Evolutionary conservation across 805 yeast species (phyloP), one percentile per base, ranked within the genome.

Genomic region (Saccharomycopsis sp.): DNA sequence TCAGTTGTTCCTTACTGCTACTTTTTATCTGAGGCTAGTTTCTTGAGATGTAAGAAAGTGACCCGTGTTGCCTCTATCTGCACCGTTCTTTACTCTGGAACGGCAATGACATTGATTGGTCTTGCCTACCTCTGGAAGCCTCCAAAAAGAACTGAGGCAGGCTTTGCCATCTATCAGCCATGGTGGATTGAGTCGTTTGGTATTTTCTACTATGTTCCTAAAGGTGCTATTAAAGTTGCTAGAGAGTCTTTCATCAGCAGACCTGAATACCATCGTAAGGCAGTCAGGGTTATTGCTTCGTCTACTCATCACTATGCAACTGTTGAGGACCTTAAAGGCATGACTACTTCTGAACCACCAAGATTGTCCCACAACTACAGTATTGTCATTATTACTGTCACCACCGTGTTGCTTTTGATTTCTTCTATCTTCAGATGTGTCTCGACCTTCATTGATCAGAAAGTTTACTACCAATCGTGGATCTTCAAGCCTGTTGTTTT

Each of bases 131-230:
- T 78, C 48, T 71, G 83, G 64, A 79, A 79, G 61, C 83, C 89
- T 20, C 80, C 87, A 4, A 59, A 71, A 37, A 72, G 70, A 44
- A 82, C 81, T 60, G 77, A 75, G 61, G 48, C 41, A 41, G 67
- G 71, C 48, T 74, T 84, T 44, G 76, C 79, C 64, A 82, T 79
- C 52, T 86, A 81, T 67, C 88, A 83, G 67, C 89, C 95, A 41
- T 84, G 85, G 79, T 87, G 94, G 94, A 83, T 87, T 65, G 83
- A 83, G 67, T 77, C 82, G 3, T 85, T 86, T 63, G 65, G 71
- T 23, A 77, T 84, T 16, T 71, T 74, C 53, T 87, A 87, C 69
- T 87, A 76, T 70, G 85, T 84, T 14, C 74, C 75, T 61, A 77
- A 76, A 58, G 75, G 76, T 54, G 82, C 89, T 1, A 73, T 78